These are phyloP conservation scores for Artemisia tridentata DNA, from an alignment of 129 eudicot genomes.

Conservation along the genomic window DNA sequence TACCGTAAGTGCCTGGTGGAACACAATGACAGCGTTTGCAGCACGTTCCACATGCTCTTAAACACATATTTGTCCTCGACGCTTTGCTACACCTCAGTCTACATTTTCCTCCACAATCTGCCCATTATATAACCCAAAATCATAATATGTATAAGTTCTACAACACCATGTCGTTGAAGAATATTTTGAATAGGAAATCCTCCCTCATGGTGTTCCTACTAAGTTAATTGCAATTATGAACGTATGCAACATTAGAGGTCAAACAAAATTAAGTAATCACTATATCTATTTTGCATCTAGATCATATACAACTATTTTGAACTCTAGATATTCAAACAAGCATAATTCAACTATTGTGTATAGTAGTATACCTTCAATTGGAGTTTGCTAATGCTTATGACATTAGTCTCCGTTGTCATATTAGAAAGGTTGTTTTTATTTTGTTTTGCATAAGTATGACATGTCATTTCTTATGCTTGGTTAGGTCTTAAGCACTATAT, in stretches of 20 bases:
- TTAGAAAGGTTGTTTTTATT: too few species aligned
- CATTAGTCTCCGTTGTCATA: too few species aligned
- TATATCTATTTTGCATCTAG: too few species aligned
- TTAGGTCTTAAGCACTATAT: too few species aligned
- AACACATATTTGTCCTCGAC: constrained; percentile 31
- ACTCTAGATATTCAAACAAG: neutral
- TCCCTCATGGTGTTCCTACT: too few species aligned
- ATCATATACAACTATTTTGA: neutral
- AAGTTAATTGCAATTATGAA: neutral
- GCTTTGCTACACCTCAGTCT: constrained; percentile 31
- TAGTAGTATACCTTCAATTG: too few species aligned
- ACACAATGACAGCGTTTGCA: constrained; percentile 39
- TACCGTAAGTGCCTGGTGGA: constrained; percentile 46
- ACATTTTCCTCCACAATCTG: constrained; percentile 44
- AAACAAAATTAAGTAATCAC: too few species aligned
- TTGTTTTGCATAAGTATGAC: too few species aligned
- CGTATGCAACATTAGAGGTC: neutral
- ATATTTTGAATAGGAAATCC: neutral
- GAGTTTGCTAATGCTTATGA: too few species aligned
- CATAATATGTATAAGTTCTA: too few species aligned
- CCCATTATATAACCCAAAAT: neutral
- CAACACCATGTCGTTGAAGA: neutral
- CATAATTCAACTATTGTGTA: too few species aligned
- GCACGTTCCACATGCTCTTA: constrained; percentile 42
- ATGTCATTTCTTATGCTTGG: too few species aligned